These are phyloP conservation scores for Aspergillus chevalieri DNA, from an alignment of 2,329 filamentous ascomycete genomes.

Conservation along the genomic window DNA sequence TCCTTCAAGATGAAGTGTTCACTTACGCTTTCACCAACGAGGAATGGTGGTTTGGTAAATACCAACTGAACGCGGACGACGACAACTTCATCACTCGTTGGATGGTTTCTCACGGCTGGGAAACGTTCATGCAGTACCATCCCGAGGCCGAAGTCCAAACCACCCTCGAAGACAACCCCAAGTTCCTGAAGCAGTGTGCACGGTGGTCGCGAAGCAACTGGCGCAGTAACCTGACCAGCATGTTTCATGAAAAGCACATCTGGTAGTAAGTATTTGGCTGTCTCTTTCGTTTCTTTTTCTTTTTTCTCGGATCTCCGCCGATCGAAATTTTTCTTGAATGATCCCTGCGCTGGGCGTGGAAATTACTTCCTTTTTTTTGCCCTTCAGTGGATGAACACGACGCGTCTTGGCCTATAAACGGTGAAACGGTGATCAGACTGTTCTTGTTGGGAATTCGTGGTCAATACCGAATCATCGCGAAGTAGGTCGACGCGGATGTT, in stretches of 20 bases:
- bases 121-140: constrained; percentile 93
- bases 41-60: constrained; percentile 70
- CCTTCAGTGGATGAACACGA: neutral
- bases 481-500: constrained; percentile 1
- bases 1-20: constrained; percentile 79
- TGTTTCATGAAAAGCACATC: constrained; percentile 75
- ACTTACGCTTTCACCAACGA: constrained; percentile 86
- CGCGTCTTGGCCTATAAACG: neutral
- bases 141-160: constrained; percentile 86
- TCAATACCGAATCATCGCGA: neutral
- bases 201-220: constrained; percentile 97
- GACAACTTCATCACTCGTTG: constrained; percentile 98
- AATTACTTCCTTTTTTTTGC: neutral
- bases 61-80: constrained; percentile 90
- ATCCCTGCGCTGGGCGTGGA: neutral
- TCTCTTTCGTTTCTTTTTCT: constrained; percentile 2
- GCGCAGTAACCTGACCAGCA: constrained; percentile 90
- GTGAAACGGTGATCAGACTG: neutral
- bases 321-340: neutral
- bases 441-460: constrained; percentile 14
- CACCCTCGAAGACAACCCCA: constrained; percentile 79
- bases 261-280: constrained; percentile 64
- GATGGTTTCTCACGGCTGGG: constrained; percentile 87
- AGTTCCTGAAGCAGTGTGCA: constrained; percentile 88
- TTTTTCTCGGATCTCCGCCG: neutral